Evolutionary conservation across 768 basidiomycete genomes (phyloP).

Genomic region (Dentipellis sp.): DNA sequence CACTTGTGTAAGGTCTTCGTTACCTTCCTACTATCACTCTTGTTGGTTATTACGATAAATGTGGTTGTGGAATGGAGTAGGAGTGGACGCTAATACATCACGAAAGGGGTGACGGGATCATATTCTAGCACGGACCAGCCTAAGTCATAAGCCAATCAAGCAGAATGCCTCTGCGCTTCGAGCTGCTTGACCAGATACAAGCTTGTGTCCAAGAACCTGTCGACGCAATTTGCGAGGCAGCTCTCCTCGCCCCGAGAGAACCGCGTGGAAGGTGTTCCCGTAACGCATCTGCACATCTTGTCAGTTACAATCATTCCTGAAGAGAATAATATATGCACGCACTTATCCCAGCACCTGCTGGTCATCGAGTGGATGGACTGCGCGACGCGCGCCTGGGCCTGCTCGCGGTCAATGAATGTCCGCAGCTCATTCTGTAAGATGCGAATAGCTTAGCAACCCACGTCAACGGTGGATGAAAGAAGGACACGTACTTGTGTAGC

Average conservation of each 20-base stretch:
- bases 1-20: neutral
- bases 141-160: neutral
- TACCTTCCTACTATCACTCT: neutral
- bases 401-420: constrained; percentile 72
- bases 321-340: constrained; percentile 20
- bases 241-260: constrained; percentile 75
- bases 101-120: too few relatives aligned
- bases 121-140: neutral
- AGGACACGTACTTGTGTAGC: constrained; percentile 50
- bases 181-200: constrained; percentile 71
- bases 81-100: too few relatives aligned
- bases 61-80: neutral
- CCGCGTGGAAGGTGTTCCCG: constrained; percentile 63
- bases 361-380: constrained; percentile 70
- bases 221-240: constrained; percentile 86
- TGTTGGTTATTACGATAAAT: neutral
- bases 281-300: constrained; percentile 56
- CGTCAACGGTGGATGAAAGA: constrained; percentile 1
- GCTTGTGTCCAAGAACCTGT: constrained; percentile 83
- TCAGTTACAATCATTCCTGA: neutral
- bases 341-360: constrained; percentile 91
- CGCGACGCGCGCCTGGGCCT: constrained; percentile 66
- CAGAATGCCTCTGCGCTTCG: constrained; percentile 21
- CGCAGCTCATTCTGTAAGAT: constrained; percentile 68
- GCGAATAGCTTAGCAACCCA: neutral